These are phyloP conservation scores for Delonix regia DNA, from an alignment of 306 rosid species.

Conservation along the genomic window DNA sequence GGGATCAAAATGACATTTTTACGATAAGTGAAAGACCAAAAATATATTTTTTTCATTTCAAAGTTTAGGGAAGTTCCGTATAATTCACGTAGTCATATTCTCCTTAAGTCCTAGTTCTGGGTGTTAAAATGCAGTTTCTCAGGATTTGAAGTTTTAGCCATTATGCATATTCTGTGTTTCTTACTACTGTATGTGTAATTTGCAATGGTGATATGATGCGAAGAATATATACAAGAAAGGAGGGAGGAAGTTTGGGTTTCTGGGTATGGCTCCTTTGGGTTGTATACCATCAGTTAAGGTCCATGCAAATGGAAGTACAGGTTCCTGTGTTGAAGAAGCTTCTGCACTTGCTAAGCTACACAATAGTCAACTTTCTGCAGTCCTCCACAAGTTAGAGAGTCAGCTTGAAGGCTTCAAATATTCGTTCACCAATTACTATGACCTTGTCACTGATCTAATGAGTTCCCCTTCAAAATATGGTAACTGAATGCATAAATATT, in stretches of 20 bases:
- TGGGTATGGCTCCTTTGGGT: constrained; percentile 27
- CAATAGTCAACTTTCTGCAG: constrained; percentile 26
- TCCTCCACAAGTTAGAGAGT: constrained; percentile 25
- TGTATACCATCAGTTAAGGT: constrained; percentile 25
- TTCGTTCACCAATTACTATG: constrained; percentile 26
- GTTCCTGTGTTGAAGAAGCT: constrained; percentile 17
- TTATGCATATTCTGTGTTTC: background rate
- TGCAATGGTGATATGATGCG: background rate
- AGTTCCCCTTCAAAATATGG: constrained; percentile 47
- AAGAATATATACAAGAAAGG: constrained; percentile 36
- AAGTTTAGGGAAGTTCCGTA: no score
- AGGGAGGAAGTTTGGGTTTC: constrained; percentile 43
- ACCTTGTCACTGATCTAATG: background rate
- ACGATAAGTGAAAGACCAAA: no score
- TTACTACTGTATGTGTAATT: background rate
- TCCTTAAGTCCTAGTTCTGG: no score
- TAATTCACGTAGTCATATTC: no score
- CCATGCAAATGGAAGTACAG: background rate
- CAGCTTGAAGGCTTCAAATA: constrained; percentile 45
- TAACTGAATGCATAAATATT: background rate
- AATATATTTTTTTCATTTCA: no score
- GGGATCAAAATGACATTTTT: no score
- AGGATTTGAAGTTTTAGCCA: background rate
- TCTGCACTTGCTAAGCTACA: constrained; percentile 25
- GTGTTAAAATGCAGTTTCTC: no score